phyloP scores from a whole-genome alignment of 1,284 basidiomycete species.

The Cryptococcus sp. region DNA sequence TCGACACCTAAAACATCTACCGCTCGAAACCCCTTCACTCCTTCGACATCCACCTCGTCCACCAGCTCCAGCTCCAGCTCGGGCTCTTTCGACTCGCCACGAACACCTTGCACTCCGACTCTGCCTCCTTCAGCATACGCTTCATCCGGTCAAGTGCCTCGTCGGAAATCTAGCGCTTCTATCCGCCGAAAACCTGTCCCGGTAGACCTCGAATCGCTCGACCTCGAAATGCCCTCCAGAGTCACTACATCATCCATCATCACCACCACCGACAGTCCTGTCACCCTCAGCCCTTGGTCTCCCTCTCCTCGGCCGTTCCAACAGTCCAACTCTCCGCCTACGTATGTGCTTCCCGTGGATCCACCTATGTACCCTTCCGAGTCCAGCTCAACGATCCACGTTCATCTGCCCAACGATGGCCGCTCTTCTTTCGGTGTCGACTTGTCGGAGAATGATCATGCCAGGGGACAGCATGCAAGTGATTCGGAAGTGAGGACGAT shows the following conservation, averaged over 20 bases:
- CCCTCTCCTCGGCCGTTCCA: background rate
- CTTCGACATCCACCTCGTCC: background rate
- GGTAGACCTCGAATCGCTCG: background rate
- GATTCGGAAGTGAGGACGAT: background rate
- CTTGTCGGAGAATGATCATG: no score
- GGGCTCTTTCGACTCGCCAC: background rate
- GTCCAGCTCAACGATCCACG: background rate
- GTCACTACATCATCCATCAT: slow-evolving; percentile 3
- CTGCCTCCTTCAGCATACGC: background rate
- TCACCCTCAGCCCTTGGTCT: background rate
- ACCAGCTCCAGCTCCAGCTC: no score
- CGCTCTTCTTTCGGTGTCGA: background rate
- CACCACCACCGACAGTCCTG: background rate
- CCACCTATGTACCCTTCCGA: slow-evolving; percentile 7
- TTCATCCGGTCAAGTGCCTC: background rate
- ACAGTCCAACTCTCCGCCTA: slow-evolving; percentile 9
- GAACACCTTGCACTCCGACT: background rate
- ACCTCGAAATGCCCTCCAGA: background rate
- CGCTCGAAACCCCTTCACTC: background rate
- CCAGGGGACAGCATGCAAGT: no score
- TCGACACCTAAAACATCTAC: background rate
- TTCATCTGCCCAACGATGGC: background rate
- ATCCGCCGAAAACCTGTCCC: slow-evolving; percentile 28
- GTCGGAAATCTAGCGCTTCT: slow-evolving; percentile 15
- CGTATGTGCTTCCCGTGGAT: slow-evolving; percentile 23